These are phyloP conservation scores for Candida silvicultrix DNA, from an alignment of 805 yeast species.

Conservation along the genomic window DNA sequence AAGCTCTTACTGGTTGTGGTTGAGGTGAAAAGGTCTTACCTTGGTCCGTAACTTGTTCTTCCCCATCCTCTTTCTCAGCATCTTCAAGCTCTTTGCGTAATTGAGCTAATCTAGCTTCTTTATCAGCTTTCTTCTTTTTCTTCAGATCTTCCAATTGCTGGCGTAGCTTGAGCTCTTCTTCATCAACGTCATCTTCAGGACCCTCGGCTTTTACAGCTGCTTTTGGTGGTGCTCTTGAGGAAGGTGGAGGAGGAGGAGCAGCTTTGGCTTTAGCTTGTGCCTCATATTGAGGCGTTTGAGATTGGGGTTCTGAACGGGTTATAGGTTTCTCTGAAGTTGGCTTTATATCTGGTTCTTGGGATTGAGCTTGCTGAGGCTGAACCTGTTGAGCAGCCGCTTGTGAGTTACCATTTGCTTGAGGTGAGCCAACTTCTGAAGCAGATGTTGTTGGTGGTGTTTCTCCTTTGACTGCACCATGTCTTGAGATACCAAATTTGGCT, in stretches of 20 bases:
- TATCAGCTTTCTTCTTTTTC: slow-evolving; percentile 47
- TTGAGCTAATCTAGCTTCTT: slow-evolving; percentile 53
- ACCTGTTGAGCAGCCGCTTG: neutral
- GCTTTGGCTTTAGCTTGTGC: slow-evolving; percentile 2
- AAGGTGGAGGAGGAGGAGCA: slow-evolving; percentile 13
- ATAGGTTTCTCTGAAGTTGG: no score
- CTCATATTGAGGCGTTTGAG: neutral
- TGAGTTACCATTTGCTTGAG: slow-evolving; percentile 3
- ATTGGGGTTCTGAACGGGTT: neutral
- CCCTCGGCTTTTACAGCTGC: slow-evolving; percentile 8
- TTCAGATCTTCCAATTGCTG: slow-evolving; percentile 34
- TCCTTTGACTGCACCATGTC: slow-evolving; percentile 19
- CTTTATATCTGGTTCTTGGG: no score
- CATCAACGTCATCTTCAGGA: slow-evolving; percentile 40
- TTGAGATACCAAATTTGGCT: slow-evolving; percentile 69
- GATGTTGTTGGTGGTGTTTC: slow-evolving; percentile 10
- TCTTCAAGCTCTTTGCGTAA: slow-evolving; percentile 55
- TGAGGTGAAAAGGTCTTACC: slow-evolving; percentile 14
- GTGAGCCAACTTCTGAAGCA: slow-evolving; percentile 7
- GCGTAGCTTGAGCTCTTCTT: slow-evolving; percentile 40
- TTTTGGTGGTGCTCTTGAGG: slow-evolving; percentile 1
- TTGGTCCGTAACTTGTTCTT: slow-evolving; percentile 13
- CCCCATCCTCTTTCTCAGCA: slow-evolving; percentile 37
- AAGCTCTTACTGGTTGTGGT: slow-evolving; percentile 3
- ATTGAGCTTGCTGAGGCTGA: neutral